Conservation (phyloP, 805 yeast genomes). For the Wickerhamiella domercqiae region DNA sequence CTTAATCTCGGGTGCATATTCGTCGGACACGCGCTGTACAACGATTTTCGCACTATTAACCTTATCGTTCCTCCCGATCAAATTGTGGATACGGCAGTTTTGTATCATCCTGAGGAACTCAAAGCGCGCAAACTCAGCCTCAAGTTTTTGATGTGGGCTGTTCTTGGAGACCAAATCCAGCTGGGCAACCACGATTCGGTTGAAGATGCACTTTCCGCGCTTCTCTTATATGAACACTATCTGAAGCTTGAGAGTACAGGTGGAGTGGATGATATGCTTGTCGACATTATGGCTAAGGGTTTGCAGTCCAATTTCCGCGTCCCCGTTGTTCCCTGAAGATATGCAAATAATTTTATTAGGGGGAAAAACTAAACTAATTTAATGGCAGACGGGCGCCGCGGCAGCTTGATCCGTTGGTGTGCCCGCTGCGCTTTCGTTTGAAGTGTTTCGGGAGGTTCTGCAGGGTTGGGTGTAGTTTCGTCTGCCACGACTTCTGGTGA, state of each 20-base stretch:
- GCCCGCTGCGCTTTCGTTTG: constrained; percentile 1
- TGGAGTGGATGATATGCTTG: constrained; percentile 44
- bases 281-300: constrained; percentile 42
- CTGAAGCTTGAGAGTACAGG: constrained; percentile 44
- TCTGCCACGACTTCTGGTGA: neutral
- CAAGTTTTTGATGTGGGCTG: constrained; percentile 70
- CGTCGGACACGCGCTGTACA: constrained; percentile 85
- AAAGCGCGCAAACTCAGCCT: constrained; percentile 53
- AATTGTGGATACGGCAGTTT: constrained; percentile 76
- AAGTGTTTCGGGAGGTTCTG: neutral
- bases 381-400: constrained; percentile 1
- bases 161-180: constrained; percentile 65
- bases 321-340: constrained; percentile 6
- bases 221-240: constrained; percentile 59
- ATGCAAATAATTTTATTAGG: neutral
- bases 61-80: constrained; percentile 74
- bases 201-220: constrained; percentile 86
- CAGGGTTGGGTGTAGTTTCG: neutral
- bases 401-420: neutral
- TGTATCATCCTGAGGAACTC: constrained; percentile 57
- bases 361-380: neutral
- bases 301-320: constrained; percentile 23
- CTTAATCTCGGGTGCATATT: constrained; percentile 79
- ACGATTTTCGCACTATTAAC: constrained; percentile 88
- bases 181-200: constrained; percentile 92